phyloP scores from a whole-genome alignment of 2,329 filamentous ascomycete species.

The Hypoxylon sp. region DNA sequence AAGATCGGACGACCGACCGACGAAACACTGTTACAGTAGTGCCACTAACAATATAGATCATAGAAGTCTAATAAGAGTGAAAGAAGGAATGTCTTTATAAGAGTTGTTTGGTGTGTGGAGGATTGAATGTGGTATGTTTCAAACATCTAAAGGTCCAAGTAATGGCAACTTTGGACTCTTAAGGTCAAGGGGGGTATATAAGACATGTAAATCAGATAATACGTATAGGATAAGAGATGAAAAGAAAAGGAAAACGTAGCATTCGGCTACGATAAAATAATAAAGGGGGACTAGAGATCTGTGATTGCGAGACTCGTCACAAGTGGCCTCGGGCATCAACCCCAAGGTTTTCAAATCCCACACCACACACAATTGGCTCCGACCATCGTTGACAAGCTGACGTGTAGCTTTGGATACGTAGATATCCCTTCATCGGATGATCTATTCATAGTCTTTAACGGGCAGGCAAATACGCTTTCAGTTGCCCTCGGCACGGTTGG shows the following conservation, averaged over 20 bases:
- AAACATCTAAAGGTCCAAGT: conserved; percentile 1
- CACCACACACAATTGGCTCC: conserved; percentile 8
- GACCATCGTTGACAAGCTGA: conserved; percentile 7
- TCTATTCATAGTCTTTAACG: conserved; percentile 5
- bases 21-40: conserved; percentile 15
- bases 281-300: conserved; percentile 15
- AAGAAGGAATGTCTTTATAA: not conserved
- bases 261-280: conserved; percentile 29
- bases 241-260: conserved; percentile 16
- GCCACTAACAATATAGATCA: not conserved
- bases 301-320: conserved; percentile 16
- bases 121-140: not conserved
- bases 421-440: conserved; percentile 19
- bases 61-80: not conserved
- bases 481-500: not conserved
- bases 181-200: conserved; percentile 15
- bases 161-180: not conserved
- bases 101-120: not conserved
- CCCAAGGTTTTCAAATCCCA: conserved; percentile 16
- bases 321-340: conserved; percentile 26
- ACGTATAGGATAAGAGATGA: conserved; percentile 2
- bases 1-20: conserved; percentile 23
- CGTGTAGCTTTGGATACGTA: conserved; percentile 7
- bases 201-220: conserved; percentile 5
- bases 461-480: not conserved